These are phyloP conservation scores for Chrysanthemum makinoi DNA, from an alignment of 129 eudicot genomes.

Conservation along the genomic window DNA sequence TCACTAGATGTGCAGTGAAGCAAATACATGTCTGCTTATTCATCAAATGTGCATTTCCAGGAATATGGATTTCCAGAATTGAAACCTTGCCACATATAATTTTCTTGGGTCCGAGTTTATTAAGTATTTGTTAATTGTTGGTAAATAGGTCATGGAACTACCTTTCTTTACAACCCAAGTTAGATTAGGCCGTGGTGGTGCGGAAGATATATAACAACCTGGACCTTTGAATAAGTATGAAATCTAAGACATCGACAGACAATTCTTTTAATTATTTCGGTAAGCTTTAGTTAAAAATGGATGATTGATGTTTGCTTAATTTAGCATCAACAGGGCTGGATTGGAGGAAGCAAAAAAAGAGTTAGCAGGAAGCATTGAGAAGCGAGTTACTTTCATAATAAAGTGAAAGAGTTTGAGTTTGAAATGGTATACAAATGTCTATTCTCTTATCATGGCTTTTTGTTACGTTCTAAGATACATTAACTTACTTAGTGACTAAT, in stretches of 20 bases:
- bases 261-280: neutral
- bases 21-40: no score
- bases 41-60: no score
- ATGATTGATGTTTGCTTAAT: neutral
- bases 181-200: slow-evolving; percentile 71
- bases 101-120: slow-evolving; percentile 1
- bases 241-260: slow-evolving; percentile 36
- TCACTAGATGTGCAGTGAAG: no score
- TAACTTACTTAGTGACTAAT: no score
- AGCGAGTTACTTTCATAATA: slow-evolving; percentile 73
- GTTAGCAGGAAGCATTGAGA: slow-evolving; percentile 69
- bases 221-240: slow-evolving; percentile 86
- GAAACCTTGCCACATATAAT: neutral
- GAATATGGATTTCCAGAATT: no score
- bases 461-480: neutral
- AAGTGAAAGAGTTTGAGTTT: slow-evolving; percentile 41
- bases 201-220: slow-evolving; percentile 73
- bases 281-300: neutral
- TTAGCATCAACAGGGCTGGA: slow-evolving; percentile 50
- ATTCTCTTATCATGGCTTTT: slow-evolving; percentile 32
- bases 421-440: slow-evolving; percentile 29
- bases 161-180: slow-evolving; percentile 84
- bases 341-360: slow-evolving; percentile 84
- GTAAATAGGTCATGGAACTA: slow-evolving; percentile 68
- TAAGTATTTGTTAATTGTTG: slow-evolving; percentile 4